Percentiles rank a stretch among this genome's conserved stretches.
phyloP scores from a whole-genome alignment of 2,329 filamentous ascomycete genomes.

The Pestalotiopsis sp. region DNA sequence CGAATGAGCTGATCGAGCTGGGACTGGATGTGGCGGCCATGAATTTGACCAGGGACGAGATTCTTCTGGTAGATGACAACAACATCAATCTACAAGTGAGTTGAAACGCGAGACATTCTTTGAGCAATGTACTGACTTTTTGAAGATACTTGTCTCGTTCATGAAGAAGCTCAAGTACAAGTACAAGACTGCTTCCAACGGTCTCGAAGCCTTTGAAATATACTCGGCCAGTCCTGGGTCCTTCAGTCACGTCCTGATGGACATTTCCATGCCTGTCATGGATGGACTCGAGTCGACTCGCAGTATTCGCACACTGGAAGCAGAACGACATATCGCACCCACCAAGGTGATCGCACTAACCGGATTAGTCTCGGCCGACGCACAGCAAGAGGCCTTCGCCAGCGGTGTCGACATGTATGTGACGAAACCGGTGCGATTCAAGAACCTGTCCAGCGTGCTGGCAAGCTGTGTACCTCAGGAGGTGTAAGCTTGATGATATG shows the following conservation, averaged over 20 bases:
- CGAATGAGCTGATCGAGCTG: not conserved
- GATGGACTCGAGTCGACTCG: conserved; percentile 43
- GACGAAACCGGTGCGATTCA: conserved; percentile 47
- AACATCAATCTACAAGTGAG: conserved; percentile 37
- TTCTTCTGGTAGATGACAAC: conserved; percentile 46
- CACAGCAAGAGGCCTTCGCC: conserved; percentile 47
- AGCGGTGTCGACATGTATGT: conserved; percentile 49
- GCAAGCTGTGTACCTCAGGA: not conserved
- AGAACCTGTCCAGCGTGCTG: conserved; percentile 27
- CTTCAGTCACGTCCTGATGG: conserved; percentile 19
- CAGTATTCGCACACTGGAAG: conserved; percentile 43
- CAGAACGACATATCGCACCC: conserved; percentile 35
- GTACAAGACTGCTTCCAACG: conserved; percentile 37
- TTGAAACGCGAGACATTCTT: not conserved
- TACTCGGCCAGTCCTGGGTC: conserved; percentile 27
- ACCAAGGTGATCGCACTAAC: conserved; percentile 48
- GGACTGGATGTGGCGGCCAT: not conserved
- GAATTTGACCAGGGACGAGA: not conserved
- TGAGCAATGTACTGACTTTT: not conserved
- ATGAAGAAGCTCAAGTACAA: conserved; percentile 34
- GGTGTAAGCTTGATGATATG: not conserved
- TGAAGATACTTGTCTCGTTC: conserved; percentile 31
- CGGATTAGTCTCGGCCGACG: conserved; percentile 44
- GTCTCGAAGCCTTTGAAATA: conserved; percentile 38
- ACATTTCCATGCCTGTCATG: conserved; percentile 48